phyloP scores from a whole-genome alignment of 495 filamentous ascomycete genomes.

The Trichocladium antarcticum region DNA sequence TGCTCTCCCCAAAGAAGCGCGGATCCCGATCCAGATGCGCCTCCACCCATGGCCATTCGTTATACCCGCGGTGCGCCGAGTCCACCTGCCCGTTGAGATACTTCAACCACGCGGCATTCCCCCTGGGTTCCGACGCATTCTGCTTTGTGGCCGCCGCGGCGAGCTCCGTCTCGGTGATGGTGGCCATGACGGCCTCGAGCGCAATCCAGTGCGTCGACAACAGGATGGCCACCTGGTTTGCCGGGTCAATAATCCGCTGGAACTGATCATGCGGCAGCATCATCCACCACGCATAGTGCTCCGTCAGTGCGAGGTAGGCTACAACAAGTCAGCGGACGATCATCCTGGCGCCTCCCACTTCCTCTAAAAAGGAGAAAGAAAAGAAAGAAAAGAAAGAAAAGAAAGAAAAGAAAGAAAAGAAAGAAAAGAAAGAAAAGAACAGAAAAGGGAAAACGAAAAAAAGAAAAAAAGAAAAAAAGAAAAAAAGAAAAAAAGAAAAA shows the following conservation, averaged over 20 bases:
- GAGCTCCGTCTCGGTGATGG: slow-evolving; percentile 30
- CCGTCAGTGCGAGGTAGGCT: slow-evolving; percentile 31
- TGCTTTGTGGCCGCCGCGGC: slow-evolving; percentile 7
- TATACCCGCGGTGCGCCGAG: slow-evolving; percentile 28
- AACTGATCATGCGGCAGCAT: slow-evolving; percentile 44
- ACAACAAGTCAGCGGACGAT: no score
- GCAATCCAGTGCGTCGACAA: slow-evolving; percentile 50
- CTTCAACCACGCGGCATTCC: slow-evolving; percentile 32
- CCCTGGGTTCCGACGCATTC: slow-evolving; percentile 2
- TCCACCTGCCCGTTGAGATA: slow-evolving; percentile 35
- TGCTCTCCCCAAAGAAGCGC: slow-evolving; percentile 27
- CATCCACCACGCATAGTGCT: slow-evolving; percentile 41
- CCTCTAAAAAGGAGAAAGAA: no score
- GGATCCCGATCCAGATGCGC: slow-evolving; percentile 27
- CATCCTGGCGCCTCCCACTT: no score
- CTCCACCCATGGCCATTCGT: slow-evolving; percentile 43
- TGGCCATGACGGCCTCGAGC: slow-evolving; percentile 46
- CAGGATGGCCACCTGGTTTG: slow-evolving; percentile 39
- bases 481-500: not conserved
- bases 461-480: not conserved
- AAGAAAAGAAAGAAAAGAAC: not conserved
- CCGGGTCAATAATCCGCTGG: slow-evolving; percentile 39
- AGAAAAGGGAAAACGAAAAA: not conserved
- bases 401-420: not conserved
- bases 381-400: no score